phyloP scores from a whole-genome alignment of 2,329 filamentous ascomycete genomes.

The Arthrobotrys musiformis region DNA sequence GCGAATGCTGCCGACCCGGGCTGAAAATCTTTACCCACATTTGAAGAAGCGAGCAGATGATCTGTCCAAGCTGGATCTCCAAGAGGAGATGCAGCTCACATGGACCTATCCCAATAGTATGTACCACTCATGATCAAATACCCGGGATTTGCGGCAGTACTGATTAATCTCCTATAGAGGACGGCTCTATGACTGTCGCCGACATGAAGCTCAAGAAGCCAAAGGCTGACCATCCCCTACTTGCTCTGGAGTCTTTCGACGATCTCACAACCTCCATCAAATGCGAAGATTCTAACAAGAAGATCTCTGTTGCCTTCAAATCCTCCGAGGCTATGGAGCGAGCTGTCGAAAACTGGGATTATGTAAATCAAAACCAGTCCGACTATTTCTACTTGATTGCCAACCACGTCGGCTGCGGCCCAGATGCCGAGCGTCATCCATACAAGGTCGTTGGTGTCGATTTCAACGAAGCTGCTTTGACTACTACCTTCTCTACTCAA shows the following conservation, averaged over 20 bases:
- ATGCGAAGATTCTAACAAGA: slow-evolving; percentile 56
- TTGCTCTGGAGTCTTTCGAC: slow-evolving; percentile 61
- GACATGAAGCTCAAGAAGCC: slow-evolving; percentile 61
- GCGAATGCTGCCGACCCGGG: background rate
- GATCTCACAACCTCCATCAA: slow-evolving; percentile 60
- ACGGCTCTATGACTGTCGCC: slow-evolving; percentile 56
- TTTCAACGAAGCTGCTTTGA: slow-evolving; percentile 18
- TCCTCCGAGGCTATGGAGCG: slow-evolving; percentile 59
- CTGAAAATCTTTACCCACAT: slow-evolving; percentile 18
- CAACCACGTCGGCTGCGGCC: slow-evolving; percentile 61
- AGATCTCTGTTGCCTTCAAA: slow-evolving; percentile 60
- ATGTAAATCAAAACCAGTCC: slow-evolving; percentile 60
- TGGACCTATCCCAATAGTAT: slow-evolving; percentile 47
- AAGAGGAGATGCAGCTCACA: slow-evolving; percentile 57
- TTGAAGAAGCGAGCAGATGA: slow-evolving; percentile 38
- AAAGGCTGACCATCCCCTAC: slow-evolving; percentile 58
- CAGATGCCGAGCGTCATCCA: slow-evolving; percentile 59
- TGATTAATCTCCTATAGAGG: background rate
- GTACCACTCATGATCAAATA: background rate
- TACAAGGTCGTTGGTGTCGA: slow-evolving; percentile 55
- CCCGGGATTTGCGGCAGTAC: background rate
- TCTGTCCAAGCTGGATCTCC: slow-evolving; percentile 57
- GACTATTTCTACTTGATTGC: slow-evolving; percentile 60
- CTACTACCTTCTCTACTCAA: slow-evolving; percentile 13
- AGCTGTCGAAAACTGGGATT: slow-evolving; percentile 59